Evolutionary conservation across 73 alveolate species (phyloP), one percentile per base, ranked within the genome.

Genomic region (Breviolum minutum): DNA sequence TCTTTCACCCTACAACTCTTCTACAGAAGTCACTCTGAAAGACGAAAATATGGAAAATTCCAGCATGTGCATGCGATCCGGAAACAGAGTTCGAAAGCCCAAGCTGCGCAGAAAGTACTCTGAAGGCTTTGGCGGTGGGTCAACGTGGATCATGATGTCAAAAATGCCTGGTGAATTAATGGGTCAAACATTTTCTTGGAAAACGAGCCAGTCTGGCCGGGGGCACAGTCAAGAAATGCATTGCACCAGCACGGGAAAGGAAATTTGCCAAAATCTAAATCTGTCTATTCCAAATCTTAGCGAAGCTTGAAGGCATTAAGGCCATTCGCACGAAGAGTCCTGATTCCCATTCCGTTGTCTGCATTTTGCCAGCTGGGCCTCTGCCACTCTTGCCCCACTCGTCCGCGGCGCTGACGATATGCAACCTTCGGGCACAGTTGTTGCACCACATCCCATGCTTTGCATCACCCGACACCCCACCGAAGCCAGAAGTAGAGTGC

Each of bases 61-160:
- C 77, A 68, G 77, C 6, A 68, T 68, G 77, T 68, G 6, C n/a
- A 4, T 4, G 4, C 77, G 17, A 68, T 68, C 77, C 77, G n/a
- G 48, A 48, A 13, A 48, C 71, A 54, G 20, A 40, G 66, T 54
- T 66, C 82, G 20, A 80, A 27, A 14, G 40, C 48, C 63, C 94
- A 63, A 62, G 94, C 29, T 8, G 19, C 94, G 94, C 62, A 6
- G 54, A 16, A 26, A 86, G 64, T 86, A 86, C 64, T 61, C 81
- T 16, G 79, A 12, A 8, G 62, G 94, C 8, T 27, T 86, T 10
- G 94, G 94, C 20, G 94, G 94, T 19, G 94, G 80, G 29, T n/a
- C 63, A 16, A n/a, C 79, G 20, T 86, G 94, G 94, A 86, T 86
- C 80, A 86, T 63, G 27, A 86, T 80, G 63, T 86, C 94, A 24